A percentile compares a stretch with the other conserved stretches of the same genome.
Conservation (phyloP, 176 grass and related monocot genomes). For the Microstegium vimineum region DNA sequence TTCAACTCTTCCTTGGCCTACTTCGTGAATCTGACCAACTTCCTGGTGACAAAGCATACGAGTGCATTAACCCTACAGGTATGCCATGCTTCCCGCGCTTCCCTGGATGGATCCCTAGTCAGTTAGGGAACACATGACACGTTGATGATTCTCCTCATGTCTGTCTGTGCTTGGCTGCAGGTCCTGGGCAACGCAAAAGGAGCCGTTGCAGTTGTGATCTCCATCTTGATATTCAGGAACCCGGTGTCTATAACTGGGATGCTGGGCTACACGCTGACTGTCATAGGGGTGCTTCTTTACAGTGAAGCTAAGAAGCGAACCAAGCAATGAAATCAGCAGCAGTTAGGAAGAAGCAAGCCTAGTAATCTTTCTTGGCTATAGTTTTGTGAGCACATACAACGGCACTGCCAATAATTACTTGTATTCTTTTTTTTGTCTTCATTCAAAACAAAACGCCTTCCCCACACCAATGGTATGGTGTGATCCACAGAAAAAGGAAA, state of each 20-base stretch:
- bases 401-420: background rate
- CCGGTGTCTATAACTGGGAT: constrained; percentile 19
- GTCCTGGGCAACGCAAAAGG: constrained; percentile 26
- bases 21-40: constrained; percentile 63
- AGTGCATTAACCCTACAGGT: constrained; percentile 54
- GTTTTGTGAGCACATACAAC: background rate
- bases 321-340: background rate
- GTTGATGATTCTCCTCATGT: background rate
- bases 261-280: constrained; percentile 19
- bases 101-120: background rate
- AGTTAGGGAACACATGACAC: constrained; percentile 18
- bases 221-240: constrained; percentile 28
- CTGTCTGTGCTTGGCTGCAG: background rate
- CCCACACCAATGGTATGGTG: background rate
- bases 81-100: background rate
- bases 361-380: background rate
- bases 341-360: background rate
- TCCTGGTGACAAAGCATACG: constrained; percentile 66
- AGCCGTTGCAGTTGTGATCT: constrained; percentile 23
- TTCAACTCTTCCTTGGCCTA: constrained; percentile 60
- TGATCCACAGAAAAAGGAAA: background rate
- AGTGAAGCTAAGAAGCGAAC: constrained; percentile 28
- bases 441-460: background rate
- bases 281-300: constrained; percentile 27
- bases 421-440: background rate